A percentile compares a stretch with the other conserved stretches of the same genome.
Conservation (phyloP, 140 eudicot species). For the Ambrosia hybrid region DNA sequence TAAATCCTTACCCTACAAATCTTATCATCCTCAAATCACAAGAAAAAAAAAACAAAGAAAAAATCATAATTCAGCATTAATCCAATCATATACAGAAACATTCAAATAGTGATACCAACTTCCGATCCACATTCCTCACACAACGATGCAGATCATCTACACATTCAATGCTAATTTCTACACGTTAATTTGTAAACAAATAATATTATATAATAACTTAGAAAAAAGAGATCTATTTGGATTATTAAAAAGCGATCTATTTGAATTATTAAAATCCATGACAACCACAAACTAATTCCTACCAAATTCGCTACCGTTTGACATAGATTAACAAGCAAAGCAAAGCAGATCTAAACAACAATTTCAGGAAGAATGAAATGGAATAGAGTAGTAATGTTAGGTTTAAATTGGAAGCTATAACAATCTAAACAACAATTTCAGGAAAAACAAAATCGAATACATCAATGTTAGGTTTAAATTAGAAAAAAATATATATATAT, state of each 20-base stretch:
- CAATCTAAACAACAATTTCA: too few species aligned
- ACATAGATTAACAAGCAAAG: not conserved
- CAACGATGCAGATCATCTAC: not conserved
- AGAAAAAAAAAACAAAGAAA: too few species aligned
- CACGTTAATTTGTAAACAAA: not conserved
- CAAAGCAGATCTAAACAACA: constrained; percentile 28
- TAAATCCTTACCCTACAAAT: not conserved
- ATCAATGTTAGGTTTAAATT: too few species aligned
- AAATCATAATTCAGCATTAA: constrained; percentile 15
- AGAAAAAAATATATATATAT: too few species aligned
- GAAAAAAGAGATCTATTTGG: too few species aligned
- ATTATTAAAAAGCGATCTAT: not conserved
- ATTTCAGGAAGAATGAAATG: not conserved
- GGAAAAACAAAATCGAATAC: too few species aligned
- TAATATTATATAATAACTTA: too few species aligned
- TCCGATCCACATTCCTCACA: constrained; percentile 10
- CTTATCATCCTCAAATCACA: not conserved
- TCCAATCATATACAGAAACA: not conserved
- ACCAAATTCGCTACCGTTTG: not conserved
- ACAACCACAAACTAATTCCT: constrained; percentile 11
- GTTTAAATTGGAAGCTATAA: not conserved
- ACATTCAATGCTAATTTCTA: constrained; percentile 1
- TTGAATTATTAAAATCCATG: constrained; percentile 20
- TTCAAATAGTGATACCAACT: constrained; percentile 11
- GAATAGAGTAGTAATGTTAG: constrained; percentile 7